Evolutionary conservation across 2,329 filamentous ascomycete genomes (phyloP), one percentile per base, ranked within the genome.

Genomic region (Xylariales sp.): DNA sequence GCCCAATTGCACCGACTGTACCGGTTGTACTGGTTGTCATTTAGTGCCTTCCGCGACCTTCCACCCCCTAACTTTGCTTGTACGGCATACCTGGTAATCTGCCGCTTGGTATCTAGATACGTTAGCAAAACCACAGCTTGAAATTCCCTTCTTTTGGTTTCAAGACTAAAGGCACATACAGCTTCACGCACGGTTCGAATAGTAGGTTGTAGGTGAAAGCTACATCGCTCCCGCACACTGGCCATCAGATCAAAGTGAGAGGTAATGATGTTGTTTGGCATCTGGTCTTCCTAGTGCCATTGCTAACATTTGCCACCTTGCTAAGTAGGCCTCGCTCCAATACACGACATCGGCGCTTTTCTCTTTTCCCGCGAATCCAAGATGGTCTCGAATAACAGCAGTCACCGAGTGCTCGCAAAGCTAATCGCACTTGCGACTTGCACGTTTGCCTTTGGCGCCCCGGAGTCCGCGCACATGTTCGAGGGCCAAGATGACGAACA

Each of bases 81-180:
- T 34, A 14, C 45, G 32, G 28, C 43, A 32, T 54, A 23, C n/a
- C n/a, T n/a, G 23, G 23, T 23, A 23, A 23, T 16, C 46, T 52
- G 18, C 32, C 52, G 18, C 6, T 55, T 16, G 23, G 23, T 23
- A 23, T 23, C 23, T 23, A 23, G 34, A 52, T 9, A 50, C 36
- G 3, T 39, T 39, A 39, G 5, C 57, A 30, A 43, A 23, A 23
- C 23, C 23, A 23, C 23, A 23, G 23, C 23, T 34, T 34, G 32
- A 8, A 34, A 5, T 34, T 8, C 32, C 32, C 8, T 5, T 34
- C 32, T 5, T 34, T 8, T n/a, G 10, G 10, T 55, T 23, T n/a
- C 54, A 50, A 30, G 34, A 34, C 46, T 58, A 46, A 46, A 34
- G 23, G 36, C 49, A 54, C 41, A 36, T 48, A 54, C 30, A 54